A percentile compares a stretch with the other conserved stretches of the same genome.
These are phyloP conservation scores for Venustampulla echinocandica DNA, from an alignment of 495 filamentous ascomycete species.

Conservation along the genomic window DNA sequence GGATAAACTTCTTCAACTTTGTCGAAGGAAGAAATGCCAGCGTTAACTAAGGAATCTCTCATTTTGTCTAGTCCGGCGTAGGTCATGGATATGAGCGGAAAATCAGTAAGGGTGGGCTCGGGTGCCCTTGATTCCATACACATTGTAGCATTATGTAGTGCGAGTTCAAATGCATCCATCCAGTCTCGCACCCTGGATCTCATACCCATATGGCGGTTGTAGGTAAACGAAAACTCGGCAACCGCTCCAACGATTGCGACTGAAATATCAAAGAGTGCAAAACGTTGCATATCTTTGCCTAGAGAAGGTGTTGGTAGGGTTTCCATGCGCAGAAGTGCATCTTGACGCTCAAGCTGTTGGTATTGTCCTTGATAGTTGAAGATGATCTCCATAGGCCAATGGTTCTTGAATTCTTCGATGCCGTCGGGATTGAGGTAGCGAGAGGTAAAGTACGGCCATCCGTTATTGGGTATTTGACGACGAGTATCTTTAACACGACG, in stretches of 20 bases:
- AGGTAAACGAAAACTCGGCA: slow-evolving; percentile 23
- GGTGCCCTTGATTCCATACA: too few relatives aligned
- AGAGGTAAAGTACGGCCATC: slow-evolving; percentile 38
- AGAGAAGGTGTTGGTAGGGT: slow-evolving; percentile 20
- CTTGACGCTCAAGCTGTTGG: slow-evolving; percentile 28
- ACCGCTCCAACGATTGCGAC: slow-evolving; percentile 15
- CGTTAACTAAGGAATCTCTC: too few relatives aligned
- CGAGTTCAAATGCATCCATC: too few relatives aligned
- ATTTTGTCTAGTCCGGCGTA: too few relatives aligned
- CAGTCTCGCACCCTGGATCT: too few relatives aligned
- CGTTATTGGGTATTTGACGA: slow-evolving; percentile 30
- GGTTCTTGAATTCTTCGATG: neutral
- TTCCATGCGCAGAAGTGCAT: slow-evolving; percentile 21
- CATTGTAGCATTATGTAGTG: too few relatives aligned
- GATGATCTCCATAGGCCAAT: slow-evolving; percentile 33
- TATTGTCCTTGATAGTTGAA: slow-evolving; percentile 34
- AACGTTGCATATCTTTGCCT: slow-evolving; percentile 31
- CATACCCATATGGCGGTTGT: too few relatives aligned
- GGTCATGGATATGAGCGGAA: too few relatives aligned
- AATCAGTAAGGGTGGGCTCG: too few relatives aligned
- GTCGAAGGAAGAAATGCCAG: too few relatives aligned
- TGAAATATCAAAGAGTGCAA: slow-evolving; percentile 22
- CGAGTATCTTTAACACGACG: slow-evolving; percentile 36
- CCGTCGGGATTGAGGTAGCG: slow-evolving; percentile 5
- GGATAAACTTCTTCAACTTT: slow-evolving; percentile 16